Evolutionary conservation across 495 filamentous ascomycete genomes (phyloP).

Genomic region (Aspergillus mulundensis): DNA sequence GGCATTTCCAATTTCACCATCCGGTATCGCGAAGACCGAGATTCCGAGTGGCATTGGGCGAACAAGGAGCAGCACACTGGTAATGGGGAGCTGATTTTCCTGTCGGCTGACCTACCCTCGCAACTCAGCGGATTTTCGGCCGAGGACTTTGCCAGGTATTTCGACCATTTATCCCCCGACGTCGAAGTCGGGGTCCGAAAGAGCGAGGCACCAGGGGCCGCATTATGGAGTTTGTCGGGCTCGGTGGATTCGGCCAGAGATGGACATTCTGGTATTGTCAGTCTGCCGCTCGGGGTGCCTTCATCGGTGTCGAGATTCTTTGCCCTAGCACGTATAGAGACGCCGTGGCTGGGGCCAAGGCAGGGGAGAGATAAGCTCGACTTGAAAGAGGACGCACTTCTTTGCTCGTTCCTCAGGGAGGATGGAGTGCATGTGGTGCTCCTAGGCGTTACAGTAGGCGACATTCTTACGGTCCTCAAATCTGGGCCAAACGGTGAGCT

Average conservation of each 20-base stretch:
- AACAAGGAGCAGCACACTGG: constrained; percentile 55
- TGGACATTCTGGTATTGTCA: constrained; percentile 49
- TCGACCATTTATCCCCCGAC: constrained; percentile 54
- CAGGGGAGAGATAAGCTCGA: constrained; percentile 67
- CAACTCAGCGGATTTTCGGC: constrained; percentile 11
- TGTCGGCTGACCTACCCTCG: constrained; percentile 6
- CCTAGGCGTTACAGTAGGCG: constrained; percentile 68
- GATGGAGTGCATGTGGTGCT: constrained; percentile 79
- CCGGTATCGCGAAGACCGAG: constrained; percentile 58
- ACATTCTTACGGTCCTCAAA: constrained; percentile 68
- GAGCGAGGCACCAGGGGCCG: constrained; percentile 67
- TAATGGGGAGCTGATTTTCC: constrained; percentile 62
- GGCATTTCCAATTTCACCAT: constrained; percentile 63
- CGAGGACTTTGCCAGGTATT: constrained; percentile 54
- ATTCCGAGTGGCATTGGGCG: constrained; percentile 69
- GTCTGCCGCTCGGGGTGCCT: constrained; percentile 60
- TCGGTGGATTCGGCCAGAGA: constrained; percentile 50
- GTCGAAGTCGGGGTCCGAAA: constrained; percentile 51
- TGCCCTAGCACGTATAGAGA: constrained; percentile 71
- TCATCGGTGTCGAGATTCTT: constrained; percentile 62
- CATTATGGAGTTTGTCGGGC: constrained; percentile 65
- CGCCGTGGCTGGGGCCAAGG: constrained; percentile 81
- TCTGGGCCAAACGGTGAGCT: constrained; percentile 64
- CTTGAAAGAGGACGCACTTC: constrained; percentile 70
- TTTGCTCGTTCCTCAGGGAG: constrained; percentile 73